Base-by-base conservation (phyloP, 169 alveolate genomes). In the Plasmodium gonderi region DNA sequence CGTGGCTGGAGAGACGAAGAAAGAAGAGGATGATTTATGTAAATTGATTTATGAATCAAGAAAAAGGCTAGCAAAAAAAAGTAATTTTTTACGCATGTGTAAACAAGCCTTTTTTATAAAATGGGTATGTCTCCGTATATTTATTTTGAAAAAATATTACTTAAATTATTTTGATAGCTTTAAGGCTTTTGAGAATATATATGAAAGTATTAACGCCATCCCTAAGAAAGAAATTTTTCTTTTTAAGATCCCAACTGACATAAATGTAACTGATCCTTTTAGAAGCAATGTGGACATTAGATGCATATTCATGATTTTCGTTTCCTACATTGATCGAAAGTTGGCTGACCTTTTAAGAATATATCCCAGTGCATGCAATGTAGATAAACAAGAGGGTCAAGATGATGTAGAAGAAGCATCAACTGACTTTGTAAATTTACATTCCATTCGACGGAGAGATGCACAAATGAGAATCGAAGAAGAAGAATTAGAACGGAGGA, bases 81-180 rank as follows among this genome's bases (percentile, higher is more conserved):
- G 47, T 4, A 83, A 83, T 45, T 83, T 72, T 69, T 4, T 47
- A 45, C 11, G 38, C 44, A 83, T 83, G 82, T 83, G 75, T 83
- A 83, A 68, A 26, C 92, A 83, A 17, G 82, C 92, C 20, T 29
- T 69, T 60, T 45, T 49, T 3, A 14, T 83, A 26, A 83, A 83
- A 17, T 83, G 92, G 92, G 14, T 76, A 17, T 83, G 83, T 68
- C 77, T 83, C 40, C 40, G 92, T 14, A n/a, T 83, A 23, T 83
- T 83, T 17, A 83, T 83, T 45, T 72, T 69, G 67, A 33, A 72
- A 31, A 83, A 83, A 76, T 83, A 83, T 42, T 31, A 60, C 9
- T 83, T 69, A 20, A 40, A 83, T 60, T 60, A 23, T 23, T 44
- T 83, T 69, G 51, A 45, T 60, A 8, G 44, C 11, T 0, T 36